Conservation (phyloP, 225 moss, liverwort and hornwort species). For the Straminergon stramineum region DNA sequence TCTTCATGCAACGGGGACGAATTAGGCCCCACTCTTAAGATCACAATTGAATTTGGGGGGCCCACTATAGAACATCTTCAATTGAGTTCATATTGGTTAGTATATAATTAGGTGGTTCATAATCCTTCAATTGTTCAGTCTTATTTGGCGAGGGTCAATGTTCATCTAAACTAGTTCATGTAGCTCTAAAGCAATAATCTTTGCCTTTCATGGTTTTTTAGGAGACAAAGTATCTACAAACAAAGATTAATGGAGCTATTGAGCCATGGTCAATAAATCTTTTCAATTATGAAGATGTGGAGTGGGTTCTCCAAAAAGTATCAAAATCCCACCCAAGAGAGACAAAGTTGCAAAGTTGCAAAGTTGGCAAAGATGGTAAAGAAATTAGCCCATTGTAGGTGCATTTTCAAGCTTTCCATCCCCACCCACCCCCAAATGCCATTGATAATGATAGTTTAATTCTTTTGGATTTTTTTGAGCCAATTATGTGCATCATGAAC, state of each 20-base stretch:
- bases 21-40: not conserved
- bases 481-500: no score
- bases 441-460: not conserved
- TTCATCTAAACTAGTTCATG: not conserved
- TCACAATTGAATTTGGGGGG: not conserved
- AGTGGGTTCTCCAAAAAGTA: not conserved
- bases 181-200: not conserved
- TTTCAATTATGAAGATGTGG: not conserved
- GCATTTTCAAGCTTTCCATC: not conserved
- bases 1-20: not conserved
- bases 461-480: no score
- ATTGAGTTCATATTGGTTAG: not conserved
- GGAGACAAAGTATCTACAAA: not conserved
- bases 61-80: not conserved
- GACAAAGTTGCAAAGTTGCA: not conserved
- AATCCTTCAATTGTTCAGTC: not conserved
- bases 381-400: no score
- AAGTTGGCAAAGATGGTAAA: no score
- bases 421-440: not conserved
- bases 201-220: not conserved
- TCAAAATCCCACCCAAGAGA: accelerated
- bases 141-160: no score
- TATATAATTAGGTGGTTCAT: not conserved
- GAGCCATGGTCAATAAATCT: not conserved
- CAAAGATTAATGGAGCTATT: not conserved